A percentile compares a stretch with the other conserved stretches of the same genome.
These are phyloP conservation scores for Populus hybrid DNA, from an alignment of 441 rosid genomes.

Conservation along the genomic window DNA sequence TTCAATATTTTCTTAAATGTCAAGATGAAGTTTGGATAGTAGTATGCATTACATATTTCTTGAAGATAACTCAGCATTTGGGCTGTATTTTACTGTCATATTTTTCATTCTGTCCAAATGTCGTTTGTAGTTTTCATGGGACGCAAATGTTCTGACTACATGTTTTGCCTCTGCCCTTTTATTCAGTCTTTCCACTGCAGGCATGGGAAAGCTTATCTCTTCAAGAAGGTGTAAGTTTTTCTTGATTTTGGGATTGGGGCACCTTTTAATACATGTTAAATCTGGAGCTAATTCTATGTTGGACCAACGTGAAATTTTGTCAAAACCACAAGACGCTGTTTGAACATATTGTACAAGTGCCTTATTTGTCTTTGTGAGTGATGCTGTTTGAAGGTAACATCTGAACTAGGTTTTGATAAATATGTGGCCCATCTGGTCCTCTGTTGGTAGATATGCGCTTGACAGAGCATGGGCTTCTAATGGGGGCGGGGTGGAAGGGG, in stretches of 20 bases:
- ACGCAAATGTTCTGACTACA: conserved; percentile 35
- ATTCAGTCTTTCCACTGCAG: conserved; percentile 75
- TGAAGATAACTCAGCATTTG: neutral
- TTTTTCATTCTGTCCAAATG: neutral
- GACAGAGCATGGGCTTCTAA: neutral
- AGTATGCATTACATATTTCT: neutral
- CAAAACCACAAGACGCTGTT: conserved; percentile 2
- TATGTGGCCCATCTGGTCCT: neutral
- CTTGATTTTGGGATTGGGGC: conserved; percentile 16
- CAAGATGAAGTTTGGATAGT: neutral
- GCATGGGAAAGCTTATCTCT: conserved; percentile 98
- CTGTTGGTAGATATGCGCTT: neutral
- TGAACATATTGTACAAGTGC: neutral
- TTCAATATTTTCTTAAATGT: neutral
- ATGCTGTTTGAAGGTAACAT: neutral
- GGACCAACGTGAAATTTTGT: neutral
- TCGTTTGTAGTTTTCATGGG: conserved; percentile 9
- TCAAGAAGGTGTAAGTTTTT: conserved; percentile 93
- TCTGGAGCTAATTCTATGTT: neutral
- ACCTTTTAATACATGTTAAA: neutral
- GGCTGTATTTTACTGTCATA: neutral
- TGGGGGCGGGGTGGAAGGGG: neutral
- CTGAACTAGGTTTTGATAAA: neutral
- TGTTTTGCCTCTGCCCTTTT: conserved; percentile 30
- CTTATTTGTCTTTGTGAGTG: conserved; percentile 4